A percentile compares a stretch with the other conserved stretches of the same genome.
Evolutionary conservation across 331 rosid genomes (phyloP).

Genomic region (Saraca asoca): DNA sequence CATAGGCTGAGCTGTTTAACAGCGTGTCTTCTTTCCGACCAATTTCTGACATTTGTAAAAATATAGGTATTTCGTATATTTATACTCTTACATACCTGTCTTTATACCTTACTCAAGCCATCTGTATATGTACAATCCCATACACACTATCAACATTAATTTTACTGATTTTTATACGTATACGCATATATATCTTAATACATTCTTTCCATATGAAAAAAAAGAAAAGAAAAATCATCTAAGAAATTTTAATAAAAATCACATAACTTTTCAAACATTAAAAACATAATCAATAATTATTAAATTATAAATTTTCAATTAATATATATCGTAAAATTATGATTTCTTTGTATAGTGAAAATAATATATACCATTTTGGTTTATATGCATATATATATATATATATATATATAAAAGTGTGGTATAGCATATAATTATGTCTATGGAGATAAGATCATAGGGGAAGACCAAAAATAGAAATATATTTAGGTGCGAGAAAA

Average conservation of each 20-base stretch:
- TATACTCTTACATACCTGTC: conserved; percentile 9
- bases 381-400: too few relatives aligned
- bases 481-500: conserved; percentile 29
- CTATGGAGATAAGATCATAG: conserved; percentile 30
- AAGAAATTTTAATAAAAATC: too few relatives aligned
- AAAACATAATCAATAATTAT: too few relatives aligned
- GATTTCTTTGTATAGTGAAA: too few relatives aligned
- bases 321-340: too few relatives aligned
- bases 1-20: conserved; percentile 38
- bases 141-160: not conserved
- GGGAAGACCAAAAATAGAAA: conserved; percentile 32
- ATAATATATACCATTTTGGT: not conserved
- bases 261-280: too few relatives aligned
- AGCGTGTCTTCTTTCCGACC: conserved; percentile 19
- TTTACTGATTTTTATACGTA: not conserved
- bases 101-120: too few relatives aligned
- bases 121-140: not conserved
- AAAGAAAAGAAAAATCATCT: too few relatives aligned
- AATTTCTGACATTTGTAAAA: conserved; percentile 27
- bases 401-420: conserved; percentile 1
- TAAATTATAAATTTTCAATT: too few relatives aligned
- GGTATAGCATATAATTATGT: conserved; percentile 29
- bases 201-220: too few relatives aligned
- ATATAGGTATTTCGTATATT: conserved; percentile 21
- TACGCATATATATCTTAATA: too few relatives aligned